Evolutionary conservation across 108 stramenopile genomes (phyloP).

Genomic region (Skeletonema potamos): DNA sequence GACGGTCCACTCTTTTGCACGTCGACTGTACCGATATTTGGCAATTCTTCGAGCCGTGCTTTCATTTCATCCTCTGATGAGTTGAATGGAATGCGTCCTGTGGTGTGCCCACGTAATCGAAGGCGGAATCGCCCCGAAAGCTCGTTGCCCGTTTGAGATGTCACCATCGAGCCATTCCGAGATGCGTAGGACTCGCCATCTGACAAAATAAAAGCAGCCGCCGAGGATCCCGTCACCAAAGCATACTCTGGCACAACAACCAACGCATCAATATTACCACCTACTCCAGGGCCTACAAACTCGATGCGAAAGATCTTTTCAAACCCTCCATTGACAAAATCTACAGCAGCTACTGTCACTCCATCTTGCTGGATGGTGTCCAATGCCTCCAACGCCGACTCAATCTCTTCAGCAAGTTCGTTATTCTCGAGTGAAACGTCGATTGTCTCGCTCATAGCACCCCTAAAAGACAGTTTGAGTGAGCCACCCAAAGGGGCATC

Average conservation of each 20-base stretch:
- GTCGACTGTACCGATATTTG: conserved; percentile 74
- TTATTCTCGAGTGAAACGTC: conserved; percentile 18
- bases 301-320: conserved; percentile 63
- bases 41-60: conserved; percentile 63
- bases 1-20: conserved; percentile 61
- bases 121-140: conserved; percentile 71
- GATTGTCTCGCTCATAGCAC: conserved; percentile 52
- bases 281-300: conserved; percentile 63
- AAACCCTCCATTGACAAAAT: conserved; percentile 26
- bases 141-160: conserved; percentile 63
- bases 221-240: conserved; percentile 55
- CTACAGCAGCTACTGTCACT: conserved; percentile 47
- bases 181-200: conserved; percentile 57
- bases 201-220: conserved; percentile 52
- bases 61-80: conserved; percentile 68
- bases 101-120: conserved; percentile 60
- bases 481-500: conserved; percentile 62
- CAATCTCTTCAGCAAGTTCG: conserved; percentile 41
- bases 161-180: conserved; percentile 41
- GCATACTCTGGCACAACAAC: conserved; percentile 41
- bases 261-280: conserved; percentile 76
- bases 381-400: conserved; percentile 54
- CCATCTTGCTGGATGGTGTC: conserved; percentile 62
- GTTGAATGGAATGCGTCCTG: conserved; percentile 74
- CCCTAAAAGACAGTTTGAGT: conserved; percentile 69